Evolutionary conservation across 345 rosid species (phyloP).

Genomic region (Sonneratia alba): DNA sequence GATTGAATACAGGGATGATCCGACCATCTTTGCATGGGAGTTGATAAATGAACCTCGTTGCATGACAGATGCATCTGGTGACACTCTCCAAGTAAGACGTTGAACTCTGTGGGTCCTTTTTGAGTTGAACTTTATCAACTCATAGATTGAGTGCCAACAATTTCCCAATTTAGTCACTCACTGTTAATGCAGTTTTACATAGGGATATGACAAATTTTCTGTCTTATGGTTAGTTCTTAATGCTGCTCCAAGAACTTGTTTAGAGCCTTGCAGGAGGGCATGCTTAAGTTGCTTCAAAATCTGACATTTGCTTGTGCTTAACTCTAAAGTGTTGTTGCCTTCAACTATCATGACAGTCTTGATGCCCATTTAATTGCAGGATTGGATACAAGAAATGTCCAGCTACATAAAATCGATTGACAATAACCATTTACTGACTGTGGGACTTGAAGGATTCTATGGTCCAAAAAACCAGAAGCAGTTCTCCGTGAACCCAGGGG

Average conservation of each 20-base stretch:
- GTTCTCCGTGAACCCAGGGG: constrained; percentile 61
- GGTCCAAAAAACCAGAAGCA: constrained; percentile 80
- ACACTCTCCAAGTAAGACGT: constrained; percentile 72
- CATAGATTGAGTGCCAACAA: not conserved
- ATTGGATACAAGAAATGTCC: constrained; percentile 86
- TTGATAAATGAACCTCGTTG: constrained; percentile 94
- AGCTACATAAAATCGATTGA: constrained; percentile 75
- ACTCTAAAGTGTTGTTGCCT: constrained; percentile 1
- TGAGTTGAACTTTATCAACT: not conserved
- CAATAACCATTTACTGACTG: constrained; percentile 72
- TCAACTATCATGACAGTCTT: not conserved
- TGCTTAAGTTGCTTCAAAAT: not conserved
- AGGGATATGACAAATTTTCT: not conserved
- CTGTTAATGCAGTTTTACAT: not conserved
- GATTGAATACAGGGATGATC: constrained; percentile 77
- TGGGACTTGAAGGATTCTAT: constrained; percentile 93
- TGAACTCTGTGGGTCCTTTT: not conserved
- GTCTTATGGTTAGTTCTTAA: not conserved
- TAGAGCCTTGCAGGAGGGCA: not conserved
- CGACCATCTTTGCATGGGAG: constrained; percentile 90
- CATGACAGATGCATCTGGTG: constrained; percentile 83
- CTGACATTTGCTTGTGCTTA: not conserved
- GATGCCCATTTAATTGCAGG: constrained; percentile 31
- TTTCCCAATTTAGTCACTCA: not conserved
- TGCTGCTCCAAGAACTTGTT: not conserved